A percentile compares a stretch with the other conserved stretches of the same genome.
Evolutionary conservation across 2,329 filamentous ascomycete genomes (phyloP).

Genomic region (Pseudocercospora fijiensis): DNA sequence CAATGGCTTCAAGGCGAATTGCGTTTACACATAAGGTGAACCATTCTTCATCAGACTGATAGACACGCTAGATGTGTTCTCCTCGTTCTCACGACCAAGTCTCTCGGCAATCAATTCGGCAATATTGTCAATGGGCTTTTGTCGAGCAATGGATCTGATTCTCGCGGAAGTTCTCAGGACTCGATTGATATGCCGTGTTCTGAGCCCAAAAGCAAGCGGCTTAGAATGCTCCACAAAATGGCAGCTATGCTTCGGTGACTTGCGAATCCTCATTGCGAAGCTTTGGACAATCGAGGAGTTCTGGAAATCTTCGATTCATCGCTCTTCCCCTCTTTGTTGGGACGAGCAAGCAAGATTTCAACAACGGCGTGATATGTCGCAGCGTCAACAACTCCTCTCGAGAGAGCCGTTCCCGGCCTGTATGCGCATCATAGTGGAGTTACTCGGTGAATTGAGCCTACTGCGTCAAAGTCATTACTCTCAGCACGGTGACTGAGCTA

Average conservation of each 20-base stretch:
- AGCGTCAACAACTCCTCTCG: not conserved
- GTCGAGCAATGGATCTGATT: not conserved
- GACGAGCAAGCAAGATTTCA: not conserved
- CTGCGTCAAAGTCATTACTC: not conserved
- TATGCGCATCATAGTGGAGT: constrained; percentile 1
- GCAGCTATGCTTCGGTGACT: not conserved
- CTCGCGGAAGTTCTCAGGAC: not conserved
- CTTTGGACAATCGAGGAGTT: not conserved
- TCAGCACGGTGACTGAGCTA: not conserved
- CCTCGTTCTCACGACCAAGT: not conserved
- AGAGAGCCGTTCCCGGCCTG: not conserved
- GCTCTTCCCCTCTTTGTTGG: not conserved
- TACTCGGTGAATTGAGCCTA: not conserved
- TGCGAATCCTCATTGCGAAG: not conserved
- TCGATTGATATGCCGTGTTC: not conserved
- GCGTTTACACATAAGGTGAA: not conserved
- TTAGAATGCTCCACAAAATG: not conserved
- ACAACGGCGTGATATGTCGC: not conserved
- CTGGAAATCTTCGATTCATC: not conserved
- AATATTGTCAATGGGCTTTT: not conserved
- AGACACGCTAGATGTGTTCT: not conserved
- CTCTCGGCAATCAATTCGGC: not conserved
- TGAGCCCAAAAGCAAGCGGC: not conserved
- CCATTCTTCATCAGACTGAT: not conserved
- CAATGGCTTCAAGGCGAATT: not conserved